These are phyloP conservation scores for Fusarium phyllophilum DNA, from an alignment of 2,329 filamentous ascomycete genomes.

Conservation along the genomic window DNA sequence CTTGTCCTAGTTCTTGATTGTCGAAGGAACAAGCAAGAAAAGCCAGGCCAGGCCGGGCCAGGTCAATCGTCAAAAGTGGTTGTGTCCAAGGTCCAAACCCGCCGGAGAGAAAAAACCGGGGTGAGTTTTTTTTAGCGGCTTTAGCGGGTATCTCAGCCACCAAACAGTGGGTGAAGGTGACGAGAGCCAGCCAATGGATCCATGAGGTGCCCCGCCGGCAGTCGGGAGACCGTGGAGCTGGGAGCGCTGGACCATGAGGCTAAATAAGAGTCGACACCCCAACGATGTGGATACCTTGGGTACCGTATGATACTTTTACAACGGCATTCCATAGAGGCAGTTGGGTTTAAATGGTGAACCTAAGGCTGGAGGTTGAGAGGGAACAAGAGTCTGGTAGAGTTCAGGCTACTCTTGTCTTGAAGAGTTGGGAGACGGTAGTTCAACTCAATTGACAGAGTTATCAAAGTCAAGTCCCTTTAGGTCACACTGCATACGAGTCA, in stretches of 20 bases:
- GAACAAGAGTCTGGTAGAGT: background rate
- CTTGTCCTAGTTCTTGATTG: background rate
- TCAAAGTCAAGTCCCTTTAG: background rate
- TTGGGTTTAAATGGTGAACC: slow-evolving; percentile 24
- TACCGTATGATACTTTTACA: background rate
- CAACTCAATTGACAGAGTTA: background rate
- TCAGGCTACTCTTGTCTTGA: background rate
- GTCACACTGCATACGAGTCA: background rate
- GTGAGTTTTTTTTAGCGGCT: slow-evolving; percentile 25
- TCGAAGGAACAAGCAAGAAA: background rate
- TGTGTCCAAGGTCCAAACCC: slow-evolving; percentile 12
- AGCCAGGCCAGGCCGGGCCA: background rate
- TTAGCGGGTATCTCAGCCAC: slow-evolving; percentile 34
- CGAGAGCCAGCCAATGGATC: background rate
- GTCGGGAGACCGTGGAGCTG: slow-evolving; percentile 6
- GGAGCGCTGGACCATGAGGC: slow-evolving; percentile 9
- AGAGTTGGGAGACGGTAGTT: background rate
- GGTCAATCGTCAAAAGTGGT: slow-evolving; percentile 16
- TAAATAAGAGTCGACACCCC: slow-evolving; percentile 10
- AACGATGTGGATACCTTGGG: slow-evolving; percentile 9
- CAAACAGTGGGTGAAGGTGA: slow-evolving; percentile 12
- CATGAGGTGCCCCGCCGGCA: slow-evolving; percentile 15
- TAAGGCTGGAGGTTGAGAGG: background rate
- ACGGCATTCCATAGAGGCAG: slow-evolving; percentile 19
- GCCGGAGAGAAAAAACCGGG: slow-evolving; percentile 13